phyloP scores from a whole-genome alignment of 805 yeast genomes.

The Ogataea naganishii region DNA sequence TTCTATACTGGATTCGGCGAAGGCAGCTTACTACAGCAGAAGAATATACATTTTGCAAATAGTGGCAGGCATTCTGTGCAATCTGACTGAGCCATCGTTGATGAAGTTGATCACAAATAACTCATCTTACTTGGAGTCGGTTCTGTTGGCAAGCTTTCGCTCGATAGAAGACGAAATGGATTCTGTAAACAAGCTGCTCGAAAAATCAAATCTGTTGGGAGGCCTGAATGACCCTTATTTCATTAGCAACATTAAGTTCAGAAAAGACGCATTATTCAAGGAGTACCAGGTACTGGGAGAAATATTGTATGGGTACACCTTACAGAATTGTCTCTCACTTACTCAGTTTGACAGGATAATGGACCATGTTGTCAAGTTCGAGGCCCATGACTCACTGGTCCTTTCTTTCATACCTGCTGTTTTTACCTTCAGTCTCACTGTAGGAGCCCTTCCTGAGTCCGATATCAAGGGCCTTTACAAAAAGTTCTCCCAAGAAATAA shows the following conservation, averaged over 20 bases:
- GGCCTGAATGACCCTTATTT: slow-evolving; percentile 34
- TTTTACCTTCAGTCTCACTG: slow-evolving; percentile 33
- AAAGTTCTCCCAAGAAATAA: slow-evolving; percentile 25
- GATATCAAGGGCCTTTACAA: slow-evolving; percentile 31
- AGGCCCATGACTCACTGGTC: slow-evolving; percentile 54
- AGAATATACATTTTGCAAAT: slow-evolving; percentile 68
- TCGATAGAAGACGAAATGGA: slow-evolving; percentile 48
- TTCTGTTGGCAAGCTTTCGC: slow-evolving; percentile 45
- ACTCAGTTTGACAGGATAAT: slow-evolving; percentile 32
- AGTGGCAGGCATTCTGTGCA: slow-evolving; percentile 31
- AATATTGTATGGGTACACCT: slow-evolving; percentile 44
- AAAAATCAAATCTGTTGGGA: slow-evolving; percentile 47
- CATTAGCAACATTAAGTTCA: slow-evolving; percentile 40
- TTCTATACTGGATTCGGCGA: slow-evolving; percentile 50
- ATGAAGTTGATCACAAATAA: slow-evolving; percentile 4
- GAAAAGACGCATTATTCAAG: slow-evolving; percentile 52
- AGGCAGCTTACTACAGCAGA: slow-evolving; percentile 59
- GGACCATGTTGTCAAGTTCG: slow-evolving; percentile 36
- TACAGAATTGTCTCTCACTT: slow-evolving; percentile 24
- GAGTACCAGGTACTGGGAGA: slow-evolving; percentile 71
- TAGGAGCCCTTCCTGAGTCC: slow-evolving; percentile 25
- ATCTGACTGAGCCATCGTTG: slow-evolving; percentile 6
- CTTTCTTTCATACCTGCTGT: slow-evolving; percentile 58
- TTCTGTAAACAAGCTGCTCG: slow-evolving; percentile 42
- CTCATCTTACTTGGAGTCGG: slow-evolving; percentile 23